phyloP scores from a whole-genome alignment of 208 protist genomes.

The Leishmania aethiopica region DNA sequence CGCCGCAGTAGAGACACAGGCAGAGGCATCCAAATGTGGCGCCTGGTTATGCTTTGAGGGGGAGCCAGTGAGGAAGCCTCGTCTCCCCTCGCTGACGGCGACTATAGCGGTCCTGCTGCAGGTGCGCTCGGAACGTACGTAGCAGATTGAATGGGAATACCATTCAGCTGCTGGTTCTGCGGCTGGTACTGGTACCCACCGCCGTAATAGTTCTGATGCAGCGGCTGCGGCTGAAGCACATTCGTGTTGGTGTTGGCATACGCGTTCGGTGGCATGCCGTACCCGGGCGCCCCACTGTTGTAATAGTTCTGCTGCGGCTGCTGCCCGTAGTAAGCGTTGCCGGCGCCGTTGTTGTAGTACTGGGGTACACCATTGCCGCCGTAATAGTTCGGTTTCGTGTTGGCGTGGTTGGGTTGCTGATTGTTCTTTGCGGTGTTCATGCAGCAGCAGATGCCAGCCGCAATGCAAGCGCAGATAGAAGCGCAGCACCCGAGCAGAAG shows the following conservation, averaged over 20 bases:
- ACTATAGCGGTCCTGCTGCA: neutral
- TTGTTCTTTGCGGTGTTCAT: constrained; percentile 6
- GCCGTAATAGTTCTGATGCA: neutral
- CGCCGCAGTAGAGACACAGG: neutral
- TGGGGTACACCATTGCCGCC: neutral
- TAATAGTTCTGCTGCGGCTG: constrained; percentile 1
- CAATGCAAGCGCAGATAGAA: constrained; percentile 23
- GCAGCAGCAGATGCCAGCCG: constrained; percentile 22
- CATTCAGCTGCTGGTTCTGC: neutral
- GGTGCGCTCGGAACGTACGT: neutral
- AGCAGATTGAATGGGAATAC: neutral
- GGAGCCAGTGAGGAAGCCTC: neutral
- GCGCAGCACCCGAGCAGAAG: constrained; percentile 18
- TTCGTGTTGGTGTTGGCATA: constrained; percentile 2
- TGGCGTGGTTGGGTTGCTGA: neutral
- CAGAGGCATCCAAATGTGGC: neutral
- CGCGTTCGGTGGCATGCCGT: constrained; percentile 23
- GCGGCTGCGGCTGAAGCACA: neutral
- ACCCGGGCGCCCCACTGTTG: constrained; percentile 4
- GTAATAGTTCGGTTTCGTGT: constrained; percentile 8
- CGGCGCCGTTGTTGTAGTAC: constrained; percentile 4
- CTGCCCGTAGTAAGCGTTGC: constrained; percentile 4
- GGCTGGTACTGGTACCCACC: neutral
- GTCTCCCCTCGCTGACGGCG: neutral
- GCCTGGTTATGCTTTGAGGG: neutral